Evolutionary conservation across 2,329 filamentous ascomycete species (phyloP), one percentile per base, ranked within the genome.

Genomic region (Verticillium dahliae): DNA sequence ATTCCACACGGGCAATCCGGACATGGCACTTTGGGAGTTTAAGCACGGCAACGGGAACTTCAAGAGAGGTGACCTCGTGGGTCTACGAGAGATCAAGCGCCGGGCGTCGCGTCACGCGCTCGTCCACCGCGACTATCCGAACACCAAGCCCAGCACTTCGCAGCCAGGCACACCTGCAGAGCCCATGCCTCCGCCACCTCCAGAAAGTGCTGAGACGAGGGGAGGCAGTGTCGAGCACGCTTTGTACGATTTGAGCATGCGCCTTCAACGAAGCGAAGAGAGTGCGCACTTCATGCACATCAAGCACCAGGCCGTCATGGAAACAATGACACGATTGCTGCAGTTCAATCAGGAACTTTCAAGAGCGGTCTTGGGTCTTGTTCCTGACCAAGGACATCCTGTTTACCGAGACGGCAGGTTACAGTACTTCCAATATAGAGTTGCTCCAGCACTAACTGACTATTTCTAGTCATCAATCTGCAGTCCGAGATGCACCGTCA

Each of bases 31-130:
- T 35, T 99, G 95, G 95, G 95, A 99, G 73, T 99, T 99, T 76
- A 98, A 97, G 75, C 95, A 99, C 72, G 95, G 95, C 60, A 96
- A 94, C 70, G 94, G 94, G 60, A 98, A 90, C 73, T 99, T 99
- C 80, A 98, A 96, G 76, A 88, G 93, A 66, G 95, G 95, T 41
- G 94, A 99, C 73, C 80, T 99, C 31, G 88, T 94, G 58, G 92
- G 94, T 7, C 78, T 99, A 64, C 86, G 95, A 54, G 95, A 99
- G 72, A 99, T 99, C 76, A 97, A 97, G 76, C 89, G 95, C 64
- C 86, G 95, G 63, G 94, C 95, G 18, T 98, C 94, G 39, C 85
- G 95, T 64, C 95, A 98, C 77, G 90, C 94, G 31, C 82, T 98
- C 61, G 96, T 97, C 31, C 92, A 98, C 72, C 87, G 94, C 68